These are phyloP conservation scores for Aaosphaeria arxii DNA, from an alignment of 2,329 filamentous ascomycete species.

Conservation along the genomic window DNA sequence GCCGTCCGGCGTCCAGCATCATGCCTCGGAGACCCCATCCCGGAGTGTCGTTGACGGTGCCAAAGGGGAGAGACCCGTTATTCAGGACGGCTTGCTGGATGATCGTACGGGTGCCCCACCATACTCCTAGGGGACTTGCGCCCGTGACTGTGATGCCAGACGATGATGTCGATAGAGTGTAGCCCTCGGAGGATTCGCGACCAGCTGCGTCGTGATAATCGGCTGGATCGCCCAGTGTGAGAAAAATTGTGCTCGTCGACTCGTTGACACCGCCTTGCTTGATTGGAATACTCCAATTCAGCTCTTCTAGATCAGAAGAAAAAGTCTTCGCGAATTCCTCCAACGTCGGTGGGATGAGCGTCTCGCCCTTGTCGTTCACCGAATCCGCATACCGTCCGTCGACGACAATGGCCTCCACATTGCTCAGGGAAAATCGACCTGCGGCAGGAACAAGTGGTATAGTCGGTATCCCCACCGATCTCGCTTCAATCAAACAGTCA, in stretches of 20 bases:
- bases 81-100: slow-evolving; percentile 34
- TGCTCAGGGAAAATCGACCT: slow-evolving; percentile 6
- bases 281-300: slow-evolving; percentile 32
- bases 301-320: slow-evolving; percentile 40
- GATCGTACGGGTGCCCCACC: slow-evolving; percentile 43
- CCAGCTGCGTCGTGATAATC: slow-evolving; percentile 45
- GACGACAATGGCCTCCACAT: slow-evolving; percentile 39
- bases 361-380: slow-evolving; percentile 49
- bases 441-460: slow-evolving; percentile 4
- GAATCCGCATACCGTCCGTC: slow-evolving; percentile 41
- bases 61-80: slow-evolving; percentile 19
- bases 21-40: slow-evolving; percentile 39
- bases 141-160: slow-evolving; percentile 33
- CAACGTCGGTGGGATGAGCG: slow-evolving; percentile 47
- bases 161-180: slow-evolving; percentile 35
- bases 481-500: slow-evolving; percentile 1
- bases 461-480: slow-evolving; percentile 13
- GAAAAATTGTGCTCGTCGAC: slow-evolving; percentile 29
- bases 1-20: slow-evolving; percentile 37
- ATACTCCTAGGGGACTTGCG: slow-evolving; percentile 38
- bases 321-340: slow-evolving; percentile 45
- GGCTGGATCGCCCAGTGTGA: slow-evolving; percentile 34
- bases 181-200: slow-evolving; percentile 44
- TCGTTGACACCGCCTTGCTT: slow-evolving; percentile 28
- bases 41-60: slow-evolving; percentile 31